These are phyloP conservation scores for Calonectria multiphialidica DNA, from an alignment of 2,329 filamentous ascomycete genomes.

Conservation along the genomic window DNA sequence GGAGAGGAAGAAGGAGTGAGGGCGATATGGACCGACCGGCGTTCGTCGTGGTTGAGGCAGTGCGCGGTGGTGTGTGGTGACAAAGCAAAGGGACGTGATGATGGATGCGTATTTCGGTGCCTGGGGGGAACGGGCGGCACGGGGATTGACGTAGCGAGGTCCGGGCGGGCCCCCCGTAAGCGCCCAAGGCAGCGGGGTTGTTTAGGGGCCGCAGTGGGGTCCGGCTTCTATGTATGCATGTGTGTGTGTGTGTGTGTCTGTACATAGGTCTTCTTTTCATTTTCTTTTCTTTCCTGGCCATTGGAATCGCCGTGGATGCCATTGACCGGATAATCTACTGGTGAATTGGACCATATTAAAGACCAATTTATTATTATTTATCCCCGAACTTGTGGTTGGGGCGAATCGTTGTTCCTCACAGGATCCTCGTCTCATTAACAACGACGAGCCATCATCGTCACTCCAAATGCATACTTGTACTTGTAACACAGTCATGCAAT, in stretches of 20 bases:
- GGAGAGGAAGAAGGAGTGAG: background rate
- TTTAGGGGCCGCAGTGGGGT: conserved; percentile 30
- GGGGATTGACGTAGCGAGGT: conserved; percentile 8
- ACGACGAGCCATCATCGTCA: background rate
- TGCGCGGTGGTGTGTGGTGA: conserved; percentile 10
- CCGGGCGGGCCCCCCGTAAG: conserved; percentile 23
- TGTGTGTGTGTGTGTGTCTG: background rate
- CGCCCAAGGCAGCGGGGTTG: conserved; percentile 23
- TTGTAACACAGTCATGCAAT: background rate
- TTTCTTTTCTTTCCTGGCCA: background rate
- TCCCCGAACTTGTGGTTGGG: no score
- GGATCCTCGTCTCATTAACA: background rate
- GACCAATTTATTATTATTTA: no score
- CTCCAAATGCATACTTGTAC: background rate
- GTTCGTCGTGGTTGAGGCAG: background rate
- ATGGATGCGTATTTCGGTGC: conserved; percentile 31
- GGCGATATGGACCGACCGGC: background rate
- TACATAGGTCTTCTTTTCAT: background rate
- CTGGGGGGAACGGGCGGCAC: conserved; percentile 16
- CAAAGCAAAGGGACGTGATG: background rate
- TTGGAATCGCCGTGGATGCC: background rate
- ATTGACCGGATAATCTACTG: background rate
- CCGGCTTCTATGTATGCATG: background rate
- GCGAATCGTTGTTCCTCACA: background rate
- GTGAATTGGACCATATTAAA: no score